Evolutionary conservation across 371 early-diverging fungal genomes (phyloP), one percentile per base, ranked within the genome.

Genomic region (Circinella umbellata): DNA sequence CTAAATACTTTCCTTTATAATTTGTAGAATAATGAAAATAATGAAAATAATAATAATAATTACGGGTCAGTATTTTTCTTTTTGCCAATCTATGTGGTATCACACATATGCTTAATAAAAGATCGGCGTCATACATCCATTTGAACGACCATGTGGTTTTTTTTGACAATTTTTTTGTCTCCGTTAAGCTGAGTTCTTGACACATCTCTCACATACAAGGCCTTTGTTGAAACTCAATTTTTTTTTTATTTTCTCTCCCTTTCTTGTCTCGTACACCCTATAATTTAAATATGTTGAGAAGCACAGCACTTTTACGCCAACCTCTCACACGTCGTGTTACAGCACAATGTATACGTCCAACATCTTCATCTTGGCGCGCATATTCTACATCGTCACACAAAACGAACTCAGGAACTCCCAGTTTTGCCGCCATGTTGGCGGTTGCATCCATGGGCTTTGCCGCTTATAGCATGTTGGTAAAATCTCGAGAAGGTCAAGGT

Each of bases 401-500:
- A n/a, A 46, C 42, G 37, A 46, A 0, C 65, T 47, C 47, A 15
- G 72, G 64, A 51, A 64, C 69, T 4, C 85, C 85, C 49, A 85
- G 77, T 60, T 55, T 80, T 10, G 73, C 83, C 60, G 86, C 86
- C 67, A 79, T 86, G 76, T 66, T 81, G 46, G 86, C 86, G 35
- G 86, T 86, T 34, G 86, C 86, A 4, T 82, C 84, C 8, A 78
- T 86, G 80, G 86, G 82, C 64, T 83, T 80, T 49, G 77, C 82
- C 37, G 82, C 82, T 57, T 86, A 82, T 69, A 80, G 79, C 53
- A 78, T 76, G n/a, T 60, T 85, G 37, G 80, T 81, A 13, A 77
- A 81, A 68, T 78, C 80, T 4, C 66, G 80, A 70, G 77, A 82
- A 53, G 85, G 85, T n/a, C 74, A 82, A 67, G 69, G 85, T 85